Evolutionary conservation across 2,329 filamentous ascomycete genomes (phyloP).

Genomic region (Hypoxylon sp.): DNA sequence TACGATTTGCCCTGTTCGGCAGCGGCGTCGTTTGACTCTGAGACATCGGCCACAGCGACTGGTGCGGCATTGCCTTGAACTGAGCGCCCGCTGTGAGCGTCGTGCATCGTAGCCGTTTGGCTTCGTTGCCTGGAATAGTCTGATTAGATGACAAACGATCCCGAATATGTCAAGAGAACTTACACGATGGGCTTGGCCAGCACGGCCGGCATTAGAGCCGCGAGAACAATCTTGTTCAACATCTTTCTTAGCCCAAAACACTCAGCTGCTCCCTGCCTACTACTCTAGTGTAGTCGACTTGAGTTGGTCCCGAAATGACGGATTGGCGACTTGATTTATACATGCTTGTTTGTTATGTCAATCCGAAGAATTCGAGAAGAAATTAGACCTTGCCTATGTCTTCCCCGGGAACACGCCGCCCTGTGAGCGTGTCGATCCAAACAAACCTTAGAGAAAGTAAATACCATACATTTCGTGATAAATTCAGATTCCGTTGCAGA

Average conservation of each 20-base stretch:
- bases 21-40: neutral
- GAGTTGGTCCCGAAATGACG: neutral
- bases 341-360: constrained; percentile 6
- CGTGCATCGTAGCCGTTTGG: constrained; percentile 2
- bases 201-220: constrained; percentile 50
- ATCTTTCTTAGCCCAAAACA: constrained; percentile 45
- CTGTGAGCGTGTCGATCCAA: constrained; percentile 24
- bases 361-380: constrained; percentile 22
- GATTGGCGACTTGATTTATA: constrained; percentile 35
- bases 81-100: neutral
- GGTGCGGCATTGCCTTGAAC: neutral
- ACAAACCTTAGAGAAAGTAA: constrained; percentile 10
- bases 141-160: constrained; percentile 21
- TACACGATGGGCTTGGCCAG: constrained; percentile 52
- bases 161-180: constrained; percentile 13
- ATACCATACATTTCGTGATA: constrained; percentile 29
- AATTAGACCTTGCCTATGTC: constrained; percentile 23
- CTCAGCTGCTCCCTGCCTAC: constrained; percentile 19
- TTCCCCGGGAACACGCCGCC: constrained; percentile 17
- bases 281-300: constrained; percentile 10
- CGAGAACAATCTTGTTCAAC: constrained; percentile 50
- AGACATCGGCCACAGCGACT: constrained; percentile 7
- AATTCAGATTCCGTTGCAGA: constrained; percentile 20
- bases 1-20: neutral
- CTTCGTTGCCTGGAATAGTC: constrained; percentile 17